These are phyloP conservation scores for Tuctoria greenei DNA, from an alignment of 176 grass and related monocot genomes.

Conservation along the genomic window DNA sequence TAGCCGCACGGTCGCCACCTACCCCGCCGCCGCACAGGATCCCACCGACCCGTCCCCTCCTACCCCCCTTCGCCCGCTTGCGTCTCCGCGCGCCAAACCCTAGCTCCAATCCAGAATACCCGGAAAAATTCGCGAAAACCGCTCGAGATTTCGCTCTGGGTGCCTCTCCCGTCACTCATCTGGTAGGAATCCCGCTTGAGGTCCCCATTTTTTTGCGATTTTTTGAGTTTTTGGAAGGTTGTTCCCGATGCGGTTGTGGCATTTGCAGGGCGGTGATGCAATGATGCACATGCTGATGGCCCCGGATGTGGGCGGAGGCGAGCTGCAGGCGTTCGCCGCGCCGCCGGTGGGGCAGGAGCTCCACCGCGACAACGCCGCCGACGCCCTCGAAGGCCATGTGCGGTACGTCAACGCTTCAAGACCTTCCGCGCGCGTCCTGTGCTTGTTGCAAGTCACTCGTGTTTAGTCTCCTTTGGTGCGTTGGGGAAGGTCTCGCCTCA, in stretches of 20 bases:
- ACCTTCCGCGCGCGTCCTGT: neutral
- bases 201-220: constrained; percentile 9
- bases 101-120: constrained; percentile 37
- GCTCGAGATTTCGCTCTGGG: constrained; percentile 1
- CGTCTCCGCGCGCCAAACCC: constrained; percentile 46
- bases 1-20: constrained; percentile 32
- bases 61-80: constrained; percentile 15
- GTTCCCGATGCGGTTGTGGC: constrained; percentile 9
- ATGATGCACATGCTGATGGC: constrained; percentile 67
- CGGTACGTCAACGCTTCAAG: constrained; percentile 40
- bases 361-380: constrained; percentile 41
- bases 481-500: neutral
- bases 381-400: constrained; percentile 53
- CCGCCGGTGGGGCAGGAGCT: constrained; percentile 42
- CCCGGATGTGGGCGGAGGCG: constrained; percentile 49
- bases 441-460: neutral
- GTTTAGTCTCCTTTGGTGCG: neutral
- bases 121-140: constrained; percentile 10
- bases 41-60: constrained; percentile 22
- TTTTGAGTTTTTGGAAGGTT: neutral
- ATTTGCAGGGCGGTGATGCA: constrained; percentile 52
- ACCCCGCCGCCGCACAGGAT: constrained; percentile 41
- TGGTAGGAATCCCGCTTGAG: constrained; percentile 1
- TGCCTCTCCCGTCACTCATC: neutral
- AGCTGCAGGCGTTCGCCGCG: constrained; percentile 30